Evolutionary conservation across 306 rosid genomes (phyloP).

Genomic region (Casuarina equisetifolia): DNA sequence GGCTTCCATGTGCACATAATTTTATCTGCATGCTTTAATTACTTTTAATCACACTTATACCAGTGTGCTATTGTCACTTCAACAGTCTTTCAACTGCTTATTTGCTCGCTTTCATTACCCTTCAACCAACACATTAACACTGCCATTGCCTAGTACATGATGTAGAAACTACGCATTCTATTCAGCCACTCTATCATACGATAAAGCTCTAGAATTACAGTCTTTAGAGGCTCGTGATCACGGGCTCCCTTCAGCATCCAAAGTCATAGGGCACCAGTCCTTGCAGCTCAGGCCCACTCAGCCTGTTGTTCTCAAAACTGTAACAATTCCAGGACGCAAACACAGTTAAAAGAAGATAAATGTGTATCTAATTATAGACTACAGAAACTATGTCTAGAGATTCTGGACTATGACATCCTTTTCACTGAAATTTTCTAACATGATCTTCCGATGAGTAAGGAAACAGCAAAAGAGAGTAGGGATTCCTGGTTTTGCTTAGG

Average conservation of each 20-base stretch:
- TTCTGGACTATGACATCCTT: background rate
- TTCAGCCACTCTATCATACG: conserved; percentile 25
- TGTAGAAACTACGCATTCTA: conserved; percentile 9
- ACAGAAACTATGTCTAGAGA: background rate
- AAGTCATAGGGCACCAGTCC: conserved; percentile 87
- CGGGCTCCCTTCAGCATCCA: conserved; percentile 59
- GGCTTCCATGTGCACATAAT: too few relatives aligned
- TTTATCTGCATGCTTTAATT: too few relatives aligned
- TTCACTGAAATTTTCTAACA: background rate
- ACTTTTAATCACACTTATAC: too few relatives aligned
- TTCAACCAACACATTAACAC: conserved; percentile 13
- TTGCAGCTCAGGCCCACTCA: conserved; percentile 84
- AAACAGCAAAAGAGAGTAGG: background rate
- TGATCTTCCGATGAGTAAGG: background rate
- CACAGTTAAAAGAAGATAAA: background rate
- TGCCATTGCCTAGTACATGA: conserved; percentile 15
- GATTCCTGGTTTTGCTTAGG: background rate
- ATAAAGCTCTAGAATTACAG: conserved; percentile 4
- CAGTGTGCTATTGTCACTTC: too few relatives aligned
- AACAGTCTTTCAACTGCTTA: conserved; percentile 14
- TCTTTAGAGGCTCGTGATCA: conserved; percentile 2
- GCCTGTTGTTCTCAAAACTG: conserved; percentile 77
- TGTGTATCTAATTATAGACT: background rate
- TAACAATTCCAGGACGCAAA: conserved; percentile 18
- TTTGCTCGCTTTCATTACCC: conserved; percentile 12